phyloP scores from a whole-genome alignment of 805 yeast species.

The Nakazawaea populi region DNA sequence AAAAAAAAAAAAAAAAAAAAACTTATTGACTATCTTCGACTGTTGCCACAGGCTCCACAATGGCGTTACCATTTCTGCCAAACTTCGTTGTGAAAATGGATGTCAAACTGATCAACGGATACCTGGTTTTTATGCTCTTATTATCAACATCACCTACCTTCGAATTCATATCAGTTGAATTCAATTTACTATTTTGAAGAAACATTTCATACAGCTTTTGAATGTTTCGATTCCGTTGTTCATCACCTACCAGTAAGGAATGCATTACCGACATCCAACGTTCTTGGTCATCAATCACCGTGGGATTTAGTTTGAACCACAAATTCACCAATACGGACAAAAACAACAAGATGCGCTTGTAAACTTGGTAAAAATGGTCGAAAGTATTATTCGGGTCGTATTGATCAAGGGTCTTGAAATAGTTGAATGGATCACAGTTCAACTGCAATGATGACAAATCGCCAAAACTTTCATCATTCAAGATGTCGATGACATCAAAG shows the following conservation, averaged over 20 bases:
- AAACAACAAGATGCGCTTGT: background rate
- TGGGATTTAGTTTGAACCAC: constrained; percentile 4
- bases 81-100: background rate
- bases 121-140: too few relatives aligned
- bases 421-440: background rate
- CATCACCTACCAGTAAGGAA: background rate
- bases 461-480: background rate
- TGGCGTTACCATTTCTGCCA: background rate
- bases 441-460: background rate
- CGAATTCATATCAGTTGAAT: too few relatives aligned
- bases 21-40: constrained; percentile 14
- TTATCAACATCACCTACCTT: too few relatives aligned
- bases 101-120: too few relatives aligned
- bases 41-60: constrained; percentile 1
- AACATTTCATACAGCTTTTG: too few relatives aligned
- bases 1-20: background rate
- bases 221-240: background rate
- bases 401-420: background rate
- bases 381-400: background rate
- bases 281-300: background rate
- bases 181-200: too few relatives aligned
- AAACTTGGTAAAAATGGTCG: background rate
- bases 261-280: background rate
- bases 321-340: background rate
- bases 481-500: background rate